Evolutionary conservation across 169 alveolate genomes (phyloP).

Genomic region (Plasmodium falciparum): DNA sequence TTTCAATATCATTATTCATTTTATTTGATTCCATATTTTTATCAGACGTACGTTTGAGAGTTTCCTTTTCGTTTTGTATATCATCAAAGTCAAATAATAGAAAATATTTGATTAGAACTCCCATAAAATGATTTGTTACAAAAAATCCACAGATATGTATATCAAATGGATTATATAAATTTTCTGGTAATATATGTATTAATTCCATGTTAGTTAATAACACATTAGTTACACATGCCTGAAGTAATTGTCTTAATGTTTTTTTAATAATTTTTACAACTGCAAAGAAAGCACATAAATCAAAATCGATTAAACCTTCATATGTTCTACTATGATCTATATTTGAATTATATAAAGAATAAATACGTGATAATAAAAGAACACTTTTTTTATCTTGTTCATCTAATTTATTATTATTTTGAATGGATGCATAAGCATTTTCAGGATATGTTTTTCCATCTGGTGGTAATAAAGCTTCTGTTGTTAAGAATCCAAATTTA

Average conservation of each 20-base stretch:
- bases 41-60: not conserved
- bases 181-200: constrained; percentile 57
- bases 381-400: constrained; percentile 76
- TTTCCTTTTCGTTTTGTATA: constrained; percentile 9
- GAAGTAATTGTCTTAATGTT: constrained; percentile 80
- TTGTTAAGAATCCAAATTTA: constrained; percentile 84
- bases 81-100: constrained; percentile 64
- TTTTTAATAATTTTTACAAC: constrained; percentile 81
- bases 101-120: constrained; percentile 76
- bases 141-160: constrained; percentile 52
- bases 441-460: constrained; percentile 77
- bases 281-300: constrained; percentile 79
- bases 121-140: constrained; percentile 74
- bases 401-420: constrained; percentile 25
- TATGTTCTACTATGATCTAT: constrained; percentile 22
- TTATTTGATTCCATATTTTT: not conserved
- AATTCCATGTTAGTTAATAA: constrained; percentile 71
- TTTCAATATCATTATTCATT: not conserved
- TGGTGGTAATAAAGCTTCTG: constrained; percentile 81
- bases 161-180: constrained; percentile 39
- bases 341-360: constrained; percentile 72
- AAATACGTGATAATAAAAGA: constrained; percentile 78
- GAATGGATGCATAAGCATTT: constrained; percentile 73
- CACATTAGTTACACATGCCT: constrained; percentile 81
- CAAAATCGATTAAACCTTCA: constrained; percentile 79